Conservation (phyloP, 2,329 filamentous ascomycete genomes). For the Trichoderma arundinaceum region DNA sequence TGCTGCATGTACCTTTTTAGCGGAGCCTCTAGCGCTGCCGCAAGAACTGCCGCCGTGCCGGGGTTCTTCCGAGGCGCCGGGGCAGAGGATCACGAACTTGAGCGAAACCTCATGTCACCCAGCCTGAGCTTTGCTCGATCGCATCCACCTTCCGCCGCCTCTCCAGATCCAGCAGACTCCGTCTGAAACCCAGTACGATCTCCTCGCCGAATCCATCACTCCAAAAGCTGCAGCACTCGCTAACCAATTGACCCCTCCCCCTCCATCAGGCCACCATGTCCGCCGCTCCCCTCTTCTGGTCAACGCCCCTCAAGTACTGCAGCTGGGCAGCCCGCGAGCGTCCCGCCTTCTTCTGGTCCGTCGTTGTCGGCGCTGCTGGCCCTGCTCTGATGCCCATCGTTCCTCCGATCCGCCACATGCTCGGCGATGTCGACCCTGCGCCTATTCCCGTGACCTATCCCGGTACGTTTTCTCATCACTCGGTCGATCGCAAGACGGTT, state of each 20-base stretch:
- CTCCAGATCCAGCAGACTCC: neutral
- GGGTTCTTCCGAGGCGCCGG: conserved; percentile 9
- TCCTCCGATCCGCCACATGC: conserved; percentile 71
- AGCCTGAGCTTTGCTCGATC: neutral
- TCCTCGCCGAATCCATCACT: neutral
- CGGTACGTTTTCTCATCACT: conserved; percentile 62
- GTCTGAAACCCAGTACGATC: conserved; percentile 14
- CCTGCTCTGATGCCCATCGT: conserved; percentile 73
- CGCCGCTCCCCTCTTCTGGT: conserved; percentile 77
- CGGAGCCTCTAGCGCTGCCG: neutral
- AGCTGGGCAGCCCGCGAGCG: conserved; percentile 87
- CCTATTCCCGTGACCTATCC: conserved; percentile 90
- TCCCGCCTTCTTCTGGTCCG: conserved; percentile 89
- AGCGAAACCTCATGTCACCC: conserved; percentile 19
- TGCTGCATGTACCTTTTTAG: neutral
- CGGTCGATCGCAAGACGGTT: neutral
- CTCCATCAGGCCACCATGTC: conserved; percentile 59
- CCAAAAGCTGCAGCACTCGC: neutral
- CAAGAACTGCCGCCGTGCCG: neutral
- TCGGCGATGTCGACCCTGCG: conserved; percentile 76
- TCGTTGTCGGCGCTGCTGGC: conserved; percentile 73
- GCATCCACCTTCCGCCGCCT: neutral
- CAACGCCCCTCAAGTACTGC: conserved; percentile 79
- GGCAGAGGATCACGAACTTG: conserved; percentile 1
- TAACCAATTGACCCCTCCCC: conserved; percentile 1